Evolutionary conservation across 176 grass and related monocot genomes (phyloP).

Genomic region (Rhynchospora breviuscula): DNA sequence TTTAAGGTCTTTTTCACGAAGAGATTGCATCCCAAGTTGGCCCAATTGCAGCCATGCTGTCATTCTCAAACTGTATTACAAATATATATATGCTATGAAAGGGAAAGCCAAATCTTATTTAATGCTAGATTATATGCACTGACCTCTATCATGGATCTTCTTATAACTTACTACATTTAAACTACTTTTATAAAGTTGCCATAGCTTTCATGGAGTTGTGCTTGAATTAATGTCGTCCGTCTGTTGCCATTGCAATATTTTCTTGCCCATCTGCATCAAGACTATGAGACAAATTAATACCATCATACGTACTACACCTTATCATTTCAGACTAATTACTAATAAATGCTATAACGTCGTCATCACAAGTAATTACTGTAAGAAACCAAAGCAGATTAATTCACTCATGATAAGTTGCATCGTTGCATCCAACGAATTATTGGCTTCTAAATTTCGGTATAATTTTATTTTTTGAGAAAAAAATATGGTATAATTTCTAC

Average conservation of each 20-base stretch:
- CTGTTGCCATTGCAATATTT: not conserved
- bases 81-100: not conserved
- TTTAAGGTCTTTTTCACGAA: not conserved
- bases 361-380: not conserved
- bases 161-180: not conserved
- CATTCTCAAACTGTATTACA: constrained; percentile 10
- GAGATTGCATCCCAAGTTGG: not conserved
- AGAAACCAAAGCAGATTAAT: not conserved
- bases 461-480: not conserved
- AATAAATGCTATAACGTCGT: not conserved
- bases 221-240: constrained; percentile 7
- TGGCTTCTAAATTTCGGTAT: not conserved
- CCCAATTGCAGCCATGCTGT: not conserved
- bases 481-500: not conserved
- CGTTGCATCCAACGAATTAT: not conserved
- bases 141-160: not conserved
- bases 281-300: not conserved
- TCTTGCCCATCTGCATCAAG: not conserved
- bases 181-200: not conserved
- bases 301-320: constrained; percentile 2
- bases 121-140: not conserved
- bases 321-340: not conserved
- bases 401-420: not conserved
- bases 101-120: constrained; percentile 20
- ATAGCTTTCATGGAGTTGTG: not conserved